Base-by-base conservation (phyloP, 2,329 filamentous ascomycete species). In the Chaetomiaceae sp. region DNA sequence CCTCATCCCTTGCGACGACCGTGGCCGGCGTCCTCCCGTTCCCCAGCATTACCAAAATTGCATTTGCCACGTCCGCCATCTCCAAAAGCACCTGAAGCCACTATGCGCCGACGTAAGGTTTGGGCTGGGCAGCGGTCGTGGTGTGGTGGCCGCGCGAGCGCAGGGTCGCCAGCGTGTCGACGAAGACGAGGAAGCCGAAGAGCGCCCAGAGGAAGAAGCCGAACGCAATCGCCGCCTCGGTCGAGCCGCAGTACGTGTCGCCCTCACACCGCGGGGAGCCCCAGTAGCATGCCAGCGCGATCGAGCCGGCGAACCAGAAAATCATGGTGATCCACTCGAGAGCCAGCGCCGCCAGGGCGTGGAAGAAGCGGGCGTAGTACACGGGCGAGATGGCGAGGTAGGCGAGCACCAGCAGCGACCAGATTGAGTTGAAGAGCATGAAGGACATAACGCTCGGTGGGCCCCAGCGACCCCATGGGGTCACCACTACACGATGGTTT, bases 291-390 rank as follows among this genome's bases (percentile, higher is more conserved):
- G 84, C 88, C 10, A 90, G 66, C 0, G 88, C 87, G 55, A 94
- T 82, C 58, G 88, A 85, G 6, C 88, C 88, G 1, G 84, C 83
- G 61, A 96, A 93, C 89, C 89, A 95, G 71, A 94, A 94, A 47
- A 94, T 73, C 68, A 84, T 83, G 9, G 87, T 93, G 19, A 93
- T 55, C 38, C 71, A 72, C 59, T 94, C 86, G 26, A 87, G 72
- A 1, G 59, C 81, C 15, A 90, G 70, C 14, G 88, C 77, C 36
- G 74, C 79, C 41, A 79, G 78, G 42, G 74, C 76, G 64, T 88
- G 79, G 57, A 82, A 81, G 10, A 80, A 58, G 19, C 70, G 69
- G 3, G 76, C 72, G 57, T 81, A 70, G 65, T 81, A 82, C 35
- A 77, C 68, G 1, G 86, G 86, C 3, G 81, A 72, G 40, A 90